A percentile compares a stretch with the other conserved stretches of the same genome.
phyloP scores from a whole-genome alignment of 1,139 yeast species.

The Suhomyces guaymorum region DNA sequence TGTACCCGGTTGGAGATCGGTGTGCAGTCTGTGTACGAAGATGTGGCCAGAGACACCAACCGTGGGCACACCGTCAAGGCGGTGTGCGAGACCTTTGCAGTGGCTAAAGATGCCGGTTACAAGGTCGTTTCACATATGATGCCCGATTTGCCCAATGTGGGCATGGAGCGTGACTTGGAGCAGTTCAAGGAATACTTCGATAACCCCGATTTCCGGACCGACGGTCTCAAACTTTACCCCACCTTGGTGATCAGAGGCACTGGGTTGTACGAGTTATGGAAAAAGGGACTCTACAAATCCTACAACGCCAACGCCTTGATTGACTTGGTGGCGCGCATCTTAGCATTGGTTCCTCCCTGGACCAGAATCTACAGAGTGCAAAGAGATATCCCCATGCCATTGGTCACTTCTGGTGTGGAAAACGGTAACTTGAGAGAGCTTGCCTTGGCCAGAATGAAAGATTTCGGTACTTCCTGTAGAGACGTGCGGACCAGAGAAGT shows the following conservation, averaged over 20 bases:
- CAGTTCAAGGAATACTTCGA: constrained; percentile 96
- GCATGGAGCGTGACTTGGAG: constrained; percentile 96
- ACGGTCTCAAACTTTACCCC: constrained; percentile 93
- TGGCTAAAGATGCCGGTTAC: constrained; percentile 97
- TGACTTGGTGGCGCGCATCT: constrained; percentile 90
- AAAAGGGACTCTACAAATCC: constrained; percentile 89
- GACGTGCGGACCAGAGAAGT: constrained; percentile 99
- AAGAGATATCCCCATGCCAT: constrained; percentile 98
- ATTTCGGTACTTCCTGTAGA: constrained; percentile 92
- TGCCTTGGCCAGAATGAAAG: constrained; percentile 97
- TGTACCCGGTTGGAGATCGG: constrained; percentile 97
- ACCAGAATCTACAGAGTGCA: constrained; percentile 97
- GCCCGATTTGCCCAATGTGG: constrained; percentile 99
- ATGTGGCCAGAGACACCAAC: constrained; percentile 96
- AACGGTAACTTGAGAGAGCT: constrained; percentile 95
- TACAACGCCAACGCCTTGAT: constrained; percentile 93
- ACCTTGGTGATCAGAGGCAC: constrained; percentile 97
- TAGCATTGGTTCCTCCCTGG: constrained; percentile 99
- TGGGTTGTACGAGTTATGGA: constrained; percentile 96
- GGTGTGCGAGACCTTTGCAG: constrained; percentile 92
- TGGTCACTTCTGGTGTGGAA: constrained; percentile 97
- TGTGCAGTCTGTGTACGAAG: constrained; percentile 96
- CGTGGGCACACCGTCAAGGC: constrained; percentile 97
- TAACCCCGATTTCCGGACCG: constrained; percentile 95
- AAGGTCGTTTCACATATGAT: constrained; percentile 98